phyloP scores from a whole-genome alignment of 2,329 filamentous ascomycete genomes.

The Xylariales sp. region DNA sequence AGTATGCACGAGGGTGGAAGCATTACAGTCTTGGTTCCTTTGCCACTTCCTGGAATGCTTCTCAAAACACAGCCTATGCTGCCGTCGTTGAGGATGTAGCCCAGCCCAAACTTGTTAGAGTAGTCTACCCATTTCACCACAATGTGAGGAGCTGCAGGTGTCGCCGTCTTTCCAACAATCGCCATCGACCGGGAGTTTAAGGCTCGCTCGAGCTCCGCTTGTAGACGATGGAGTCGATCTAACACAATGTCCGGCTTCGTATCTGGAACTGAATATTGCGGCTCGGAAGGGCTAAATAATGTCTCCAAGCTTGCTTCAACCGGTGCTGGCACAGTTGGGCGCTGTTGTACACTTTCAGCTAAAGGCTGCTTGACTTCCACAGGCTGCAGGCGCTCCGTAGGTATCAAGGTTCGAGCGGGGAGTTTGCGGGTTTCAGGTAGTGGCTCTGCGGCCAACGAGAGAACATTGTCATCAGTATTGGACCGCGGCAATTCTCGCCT shows the following conservation, averaged over 20 bases:
- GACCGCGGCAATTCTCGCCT: conserved; percentile 20
- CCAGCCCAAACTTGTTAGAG: conserved; percentile 79
- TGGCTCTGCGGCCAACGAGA: conserved; percentile 12
- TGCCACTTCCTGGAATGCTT: conserved; percentile 46
- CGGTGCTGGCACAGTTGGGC: conserved; percentile 7
- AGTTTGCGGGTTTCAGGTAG: conserved; percentile 10
- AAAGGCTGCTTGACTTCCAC: conserved; percentile 3
- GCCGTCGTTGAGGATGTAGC: conserved; percentile 79
- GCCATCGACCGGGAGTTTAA: conserved; percentile 61
- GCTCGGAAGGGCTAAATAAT: conserved; percentile 53
- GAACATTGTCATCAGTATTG: conserved; percentile 18
- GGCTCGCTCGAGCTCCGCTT: conserved; percentile 57
- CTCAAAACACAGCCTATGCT: conserved; percentile 69
- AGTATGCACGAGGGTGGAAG: conserved; percentile 69
- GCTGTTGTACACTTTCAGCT: conserved; percentile 9
- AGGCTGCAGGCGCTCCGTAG: conserved; percentile 5
- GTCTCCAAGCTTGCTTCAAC: conserved; percentile 21
- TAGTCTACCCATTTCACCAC: conserved; percentile 85
- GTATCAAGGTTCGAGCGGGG: conserved; percentile 12
- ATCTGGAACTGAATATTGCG: conserved; percentile 42
- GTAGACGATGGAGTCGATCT: conserved; percentile 50
- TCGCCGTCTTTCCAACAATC: conserved; percentile 46
- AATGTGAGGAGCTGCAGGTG: conserved; percentile 55
- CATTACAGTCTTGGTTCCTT: conserved; percentile 43
- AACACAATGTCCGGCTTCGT: conserved; percentile 56